phyloP scores from a whole-genome alignment of 768 basidiomycete species.

The Lactarius quietus region DNA sequence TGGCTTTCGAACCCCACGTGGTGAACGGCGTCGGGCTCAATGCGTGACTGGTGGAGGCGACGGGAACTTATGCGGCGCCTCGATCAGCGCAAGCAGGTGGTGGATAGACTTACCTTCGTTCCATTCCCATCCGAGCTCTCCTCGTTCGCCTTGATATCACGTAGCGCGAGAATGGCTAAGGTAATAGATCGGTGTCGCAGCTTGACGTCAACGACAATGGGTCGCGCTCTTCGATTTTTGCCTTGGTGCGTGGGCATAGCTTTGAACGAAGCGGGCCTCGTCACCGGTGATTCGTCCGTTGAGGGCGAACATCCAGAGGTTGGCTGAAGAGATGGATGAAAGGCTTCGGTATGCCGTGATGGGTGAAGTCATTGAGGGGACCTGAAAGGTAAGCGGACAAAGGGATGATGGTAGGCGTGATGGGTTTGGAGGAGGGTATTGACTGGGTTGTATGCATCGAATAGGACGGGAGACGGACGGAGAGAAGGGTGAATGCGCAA shows the following conservation, averaged over 20 bases:
- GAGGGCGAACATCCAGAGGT: constrained; percentile 72
- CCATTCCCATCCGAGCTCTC: constrained; percentile 96
- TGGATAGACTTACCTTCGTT: constrained; percentile 89
- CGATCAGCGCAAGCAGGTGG: constrained; percentile 62
- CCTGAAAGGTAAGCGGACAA: constrained; percentile 68
- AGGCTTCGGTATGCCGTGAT: constrained; percentile 78
- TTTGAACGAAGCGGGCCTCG: constrained; percentile 54
- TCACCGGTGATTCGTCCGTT: constrained; percentile 73
- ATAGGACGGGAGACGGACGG: constrained; percentile 55
- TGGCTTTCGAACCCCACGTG: constrained; percentile 59
- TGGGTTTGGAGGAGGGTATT: constrained; percentile 50
- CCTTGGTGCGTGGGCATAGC: constrained; percentile 34
- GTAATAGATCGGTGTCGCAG: constrained; percentile 40
- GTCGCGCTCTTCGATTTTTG: constrained; percentile 26
- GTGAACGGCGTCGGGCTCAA: constrained; percentile 69
- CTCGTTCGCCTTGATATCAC: constrained; percentile 71
- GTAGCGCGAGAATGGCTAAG: constrained; percentile 78
- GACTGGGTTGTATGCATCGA: constrained; percentile 60
- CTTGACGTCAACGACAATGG: constrained; percentile 18
- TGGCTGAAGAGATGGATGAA: constrained; percentile 76
- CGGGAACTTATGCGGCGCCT: constrained; percentile 55
- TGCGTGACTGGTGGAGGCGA: constrained; percentile 41
- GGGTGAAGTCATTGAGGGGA: constrained; percentile 83
- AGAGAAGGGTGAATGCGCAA: constrained; percentile 36
- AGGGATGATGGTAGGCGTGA: constrained; percentile 66